Conservation (phyloP, 495 filamentous ascomycete species). For the Hypomontagnella monticulosa region DNA sequence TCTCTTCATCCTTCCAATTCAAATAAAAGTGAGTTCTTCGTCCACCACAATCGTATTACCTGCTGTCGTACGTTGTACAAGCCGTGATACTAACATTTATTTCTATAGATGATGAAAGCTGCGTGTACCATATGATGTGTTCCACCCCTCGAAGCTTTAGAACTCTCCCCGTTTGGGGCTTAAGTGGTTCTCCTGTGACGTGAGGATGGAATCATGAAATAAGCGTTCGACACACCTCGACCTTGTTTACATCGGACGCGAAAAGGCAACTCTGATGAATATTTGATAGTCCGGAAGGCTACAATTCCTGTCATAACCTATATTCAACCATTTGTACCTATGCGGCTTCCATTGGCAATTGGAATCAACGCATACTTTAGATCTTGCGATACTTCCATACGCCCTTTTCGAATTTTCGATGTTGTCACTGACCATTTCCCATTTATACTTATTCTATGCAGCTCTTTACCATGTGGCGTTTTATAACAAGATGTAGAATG, state of each 20-base stretch:
- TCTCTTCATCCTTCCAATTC: slow-evolving; percentile 97
- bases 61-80: slow-evolving; percentile 10
- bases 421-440: too few species aligned
- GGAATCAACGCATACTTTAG: too few species aligned
- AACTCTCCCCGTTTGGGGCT: slow-evolving; percentile 89
- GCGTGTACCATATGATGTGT: slow-evolving; percentile 90
- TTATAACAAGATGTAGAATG: too few species aligned
- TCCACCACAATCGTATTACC: slow-evolving; percentile 11
- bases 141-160: slow-evolving; percentile 69
- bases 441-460: too few species aligned
- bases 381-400: too few species aligned
- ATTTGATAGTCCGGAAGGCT: slow-evolving; percentile 50
- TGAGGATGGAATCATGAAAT: slow-evolving; percentile 83
- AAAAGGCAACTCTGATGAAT: slow-evolving; percentile 94
- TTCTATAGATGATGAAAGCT: slow-evolving; percentile 96
- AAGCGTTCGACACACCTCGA: slow-evolving; percentile 96
- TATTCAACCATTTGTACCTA: too few species aligned
- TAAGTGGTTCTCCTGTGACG: slow-evolving; percentile 81
- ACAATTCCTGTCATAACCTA: slow-evolving; percentile 8
- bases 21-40: slow-evolving; percentile 76
- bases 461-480: too few species aligned
- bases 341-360: too few species aligned
- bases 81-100: slow-evolving; percentile 57
- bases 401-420: too few species aligned
- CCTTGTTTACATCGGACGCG: slow-evolving; percentile 98